Base-by-base conservation (phyloP, 2,329 filamentous ascomycete species). In the Fusarium hainanense region DNA sequence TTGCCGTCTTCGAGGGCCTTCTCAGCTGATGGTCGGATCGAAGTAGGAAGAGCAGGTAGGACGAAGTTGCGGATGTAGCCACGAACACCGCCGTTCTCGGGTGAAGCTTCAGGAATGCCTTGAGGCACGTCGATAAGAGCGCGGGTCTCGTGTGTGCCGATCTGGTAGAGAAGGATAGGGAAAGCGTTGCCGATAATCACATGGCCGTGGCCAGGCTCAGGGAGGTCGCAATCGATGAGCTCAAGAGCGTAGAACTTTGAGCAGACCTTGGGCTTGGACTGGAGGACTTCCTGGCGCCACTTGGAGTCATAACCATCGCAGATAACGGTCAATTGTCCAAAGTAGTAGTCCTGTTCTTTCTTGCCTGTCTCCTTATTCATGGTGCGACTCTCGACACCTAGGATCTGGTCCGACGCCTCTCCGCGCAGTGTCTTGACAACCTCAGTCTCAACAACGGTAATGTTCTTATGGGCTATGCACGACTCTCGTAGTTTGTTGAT, bases 211-310 rank as follows among this genome's bases (percentile, higher is more conserved):
- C 89, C 84, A 3, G 90, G 88, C 54, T 87, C 85, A 4, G 94
- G 93, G 12, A 98, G 87, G 25, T 90, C 86, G 59, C 92, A 93
- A 79, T 98, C 94, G 76, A 96, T 92, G 68, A 99, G 87, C 79
- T 99, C 95, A 34, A 99, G 87, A 13, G 91, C 96, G 83, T 93
- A 98, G 83, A 99, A 99, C 81, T 93, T 96, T 75, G 91, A 94
- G 84, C 92, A 98, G 83, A 99, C 98, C 81, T 93, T 95, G 75
- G 91, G 94, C 75, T 90, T 90, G 61, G 88, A 85, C 28, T 84
- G 82, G 62, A 94, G 88, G 77, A 93, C 89, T 68, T 92, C 85
- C 79, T 95, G 95, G 72, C 96, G 90, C 83, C 98, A 98, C 76
- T 92, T 94, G 76, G 93, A 97, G 60, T 89, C 90, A 79, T 98